Evolutionary conservation across 2,329 filamentous ascomycete species (phyloP), one percentile per base, ranked within the genome.

Genomic region (Ophiostoma piceae): DNA sequence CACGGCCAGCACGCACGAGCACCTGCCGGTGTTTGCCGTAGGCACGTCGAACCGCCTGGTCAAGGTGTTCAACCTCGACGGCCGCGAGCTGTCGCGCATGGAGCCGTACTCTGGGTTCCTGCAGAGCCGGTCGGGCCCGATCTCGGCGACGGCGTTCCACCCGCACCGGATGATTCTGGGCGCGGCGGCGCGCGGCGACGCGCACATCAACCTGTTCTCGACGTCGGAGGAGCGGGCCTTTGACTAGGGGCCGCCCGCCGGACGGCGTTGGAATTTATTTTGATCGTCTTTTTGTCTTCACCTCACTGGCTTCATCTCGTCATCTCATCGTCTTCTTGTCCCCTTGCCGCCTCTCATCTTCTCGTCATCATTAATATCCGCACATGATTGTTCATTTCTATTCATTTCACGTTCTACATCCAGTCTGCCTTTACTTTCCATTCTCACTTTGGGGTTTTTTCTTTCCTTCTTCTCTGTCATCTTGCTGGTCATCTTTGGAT

Each of bases 1-100:
- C 69, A 96, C 92, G 22, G 85, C 96, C 70, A 95, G 91, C 78
- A 94, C 95, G 60, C 95, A 99, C 78, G 95, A 99, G 79, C 95
- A 99, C 79, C 87, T 96, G 69, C 95, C 95, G 35, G 94, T 99
- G 14, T 97, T 99, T 82, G 92, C 92, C 74, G 88, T 94, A 90
- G 95, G 95, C 75, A 95, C 93, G 35, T 94, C 93, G 70, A 87
- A 90, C 67, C 94, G 97, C 77, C 86, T 88, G 32, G 92, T 98
- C 75, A 96, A 96, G 79, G 88, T 96, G 26, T 97, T 95, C 84
- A 97, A 97, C 80, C 89, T 95, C 71, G 90, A 91, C 71, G 92
- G 92, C 43, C 85, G 84, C 69, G 87, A 91, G 74, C 87, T 98
- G 66, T 95, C 92, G 6, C 89, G 88, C 26, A 87, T 95, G 73